phyloP scores from a whole-genome alignment of 1,284 basidiomycete genomes.

The Hortiboletus rubellus region DNA sequence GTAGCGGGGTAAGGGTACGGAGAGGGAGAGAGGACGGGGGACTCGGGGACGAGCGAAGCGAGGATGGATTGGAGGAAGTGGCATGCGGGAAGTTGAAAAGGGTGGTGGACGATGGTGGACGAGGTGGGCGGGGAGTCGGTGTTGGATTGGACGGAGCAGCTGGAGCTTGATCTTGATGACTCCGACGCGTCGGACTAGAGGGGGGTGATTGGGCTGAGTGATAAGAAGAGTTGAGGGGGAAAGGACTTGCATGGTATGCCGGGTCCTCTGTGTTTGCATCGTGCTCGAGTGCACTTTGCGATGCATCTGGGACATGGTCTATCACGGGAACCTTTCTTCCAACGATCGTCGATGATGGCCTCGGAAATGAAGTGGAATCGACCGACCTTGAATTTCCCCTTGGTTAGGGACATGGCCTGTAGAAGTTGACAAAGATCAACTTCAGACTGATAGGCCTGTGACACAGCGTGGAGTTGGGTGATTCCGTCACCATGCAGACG shows the following conservation, averaged over 20 bases:
- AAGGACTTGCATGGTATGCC: slow-evolving; percentile 33
- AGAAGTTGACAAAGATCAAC: slow-evolving; percentile 51
- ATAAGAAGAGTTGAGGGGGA: not conserved
- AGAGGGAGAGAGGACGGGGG: slow-evolving; percentile 39
- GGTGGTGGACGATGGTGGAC: slow-evolving; percentile 8
- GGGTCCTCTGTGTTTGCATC: slow-evolving; percentile 40
- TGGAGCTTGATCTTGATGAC: slow-evolving; percentile 45
- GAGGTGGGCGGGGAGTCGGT: slow-evolving; percentile 25
- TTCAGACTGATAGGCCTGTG: slow-evolving; percentile 31
- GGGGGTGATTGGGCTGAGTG: too few species aligned
- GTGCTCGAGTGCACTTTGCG: slow-evolving; percentile 35
- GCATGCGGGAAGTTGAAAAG: slow-evolving; percentile 38
- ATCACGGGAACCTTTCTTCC: slow-evolving; percentile 36
- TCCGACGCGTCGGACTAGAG: slow-evolving; percentile 46
- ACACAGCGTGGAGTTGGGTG: not conserved
- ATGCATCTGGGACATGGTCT: slow-evolving; percentile 30
- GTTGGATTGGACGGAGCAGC: slow-evolving; percentile 38
- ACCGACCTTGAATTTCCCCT: slow-evolving; percentile 35
- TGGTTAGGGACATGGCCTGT: slow-evolving; percentile 47
- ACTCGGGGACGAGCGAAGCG: slow-evolving; percentile 40
- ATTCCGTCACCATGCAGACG: not conserved
- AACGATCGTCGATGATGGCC: slow-evolving; percentile 21
- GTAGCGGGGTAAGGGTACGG: slow-evolving; percentile 60
- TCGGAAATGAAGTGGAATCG: not conserved
- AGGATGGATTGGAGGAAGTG: slow-evolving; percentile 62